These are phyloP conservation scores for Coemansia sp. DNA, from an alignment of 192 early-diverging fungal species.

Conservation along the genomic window DNA sequence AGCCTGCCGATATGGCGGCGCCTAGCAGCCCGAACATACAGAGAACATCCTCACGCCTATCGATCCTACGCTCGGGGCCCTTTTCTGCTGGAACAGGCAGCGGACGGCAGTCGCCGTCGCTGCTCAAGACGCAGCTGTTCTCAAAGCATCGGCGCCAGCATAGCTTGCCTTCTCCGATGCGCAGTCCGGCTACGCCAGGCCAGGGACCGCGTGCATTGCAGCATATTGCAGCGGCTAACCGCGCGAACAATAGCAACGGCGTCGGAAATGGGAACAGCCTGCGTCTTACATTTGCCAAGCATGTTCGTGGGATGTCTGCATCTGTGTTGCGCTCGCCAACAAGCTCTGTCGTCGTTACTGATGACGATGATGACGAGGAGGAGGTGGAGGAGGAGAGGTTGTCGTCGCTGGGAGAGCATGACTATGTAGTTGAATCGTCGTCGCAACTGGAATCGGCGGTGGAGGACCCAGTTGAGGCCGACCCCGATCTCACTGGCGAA, in stretches of 20 bases:
- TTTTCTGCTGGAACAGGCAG: neutral
- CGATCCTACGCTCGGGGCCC: slow-evolving; percentile 17
- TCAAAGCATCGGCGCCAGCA: slow-evolving; percentile 45
- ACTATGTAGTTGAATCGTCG: neutral
- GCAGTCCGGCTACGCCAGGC: neutral
- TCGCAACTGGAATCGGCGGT: neutral
- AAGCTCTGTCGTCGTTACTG: neutral
- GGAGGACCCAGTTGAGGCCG: neutral
- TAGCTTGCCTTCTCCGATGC: slow-evolving; percentile 33
- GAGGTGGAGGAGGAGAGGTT: neutral
- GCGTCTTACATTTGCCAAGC: slow-evolving; percentile 6
- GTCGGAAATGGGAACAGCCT: neutral
- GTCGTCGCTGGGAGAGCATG: neutral
- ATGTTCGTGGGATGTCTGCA: slow-evolving; percentile 36
- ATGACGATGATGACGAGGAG: neutral
- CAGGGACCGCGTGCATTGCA: slow-evolving; percentile 23
- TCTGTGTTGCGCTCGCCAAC: slow-evolving; percentile 16
- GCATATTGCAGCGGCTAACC: slow-evolving; percentile 43
- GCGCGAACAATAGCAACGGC: slow-evolving; percentile 11
- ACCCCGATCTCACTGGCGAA: slow-evolving; percentile 23
- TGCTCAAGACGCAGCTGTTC: slow-evolving; percentile 17
- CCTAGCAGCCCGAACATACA: slow-evolving; percentile 1
- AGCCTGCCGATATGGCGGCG: neutral
- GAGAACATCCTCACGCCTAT: slow-evolving; percentile 17
- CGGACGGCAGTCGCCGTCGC: slow-evolving; percentile 22